These are phyloP conservation scores for Fagus crenata DNA, from an alignment of 306 rosid genomes.

Conservation along the genomic window DNA sequence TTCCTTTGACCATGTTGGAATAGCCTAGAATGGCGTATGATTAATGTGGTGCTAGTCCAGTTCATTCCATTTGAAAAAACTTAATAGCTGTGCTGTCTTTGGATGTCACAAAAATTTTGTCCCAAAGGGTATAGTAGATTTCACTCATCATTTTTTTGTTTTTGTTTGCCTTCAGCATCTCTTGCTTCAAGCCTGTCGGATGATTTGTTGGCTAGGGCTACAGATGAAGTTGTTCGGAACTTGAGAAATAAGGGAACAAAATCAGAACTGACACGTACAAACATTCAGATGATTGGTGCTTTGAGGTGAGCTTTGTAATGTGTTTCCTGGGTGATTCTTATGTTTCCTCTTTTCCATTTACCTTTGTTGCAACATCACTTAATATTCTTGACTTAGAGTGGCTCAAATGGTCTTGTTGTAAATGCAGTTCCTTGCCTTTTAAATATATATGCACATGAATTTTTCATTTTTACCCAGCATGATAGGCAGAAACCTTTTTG, in stretches of 20 bases:
- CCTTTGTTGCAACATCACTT: not conserved
- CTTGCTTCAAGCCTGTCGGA: conserved; percentile 94
- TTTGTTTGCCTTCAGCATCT: conserved; percentile 52
- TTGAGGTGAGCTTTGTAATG: conserved; percentile 58
- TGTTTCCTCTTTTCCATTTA: not conserved
- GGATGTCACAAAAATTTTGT: conserved; percentile 7
- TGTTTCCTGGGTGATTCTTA: not conserved
- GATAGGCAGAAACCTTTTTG: not conserved
- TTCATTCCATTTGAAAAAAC: not conserved
- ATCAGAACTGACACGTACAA: conserved; percentile 83
- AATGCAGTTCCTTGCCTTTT: not conserved
- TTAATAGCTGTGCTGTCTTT: not conserved
- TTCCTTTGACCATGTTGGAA: not conserved
- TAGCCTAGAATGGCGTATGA: not conserved
- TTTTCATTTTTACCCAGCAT: not conserved
- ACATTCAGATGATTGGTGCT: conserved; percentile 99
- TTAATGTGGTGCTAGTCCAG: not conserved
- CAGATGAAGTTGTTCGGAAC: conserved; percentile 66
- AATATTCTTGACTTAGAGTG: not conserved
- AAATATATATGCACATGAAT: not conserved
- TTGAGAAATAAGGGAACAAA: conserved; percentile 66
- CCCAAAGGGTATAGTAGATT: conserved; percentile 8
- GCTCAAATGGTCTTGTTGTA: not conserved
- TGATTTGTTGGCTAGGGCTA: conserved; percentile 84
- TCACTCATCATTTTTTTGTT: conserved; percentile 27